Evolutionary conservation across 1,139 yeast genomes (phyloP), one percentile per base, ranked within the genome.

Genomic region (Yamadazyma friedrichii): DNA sequence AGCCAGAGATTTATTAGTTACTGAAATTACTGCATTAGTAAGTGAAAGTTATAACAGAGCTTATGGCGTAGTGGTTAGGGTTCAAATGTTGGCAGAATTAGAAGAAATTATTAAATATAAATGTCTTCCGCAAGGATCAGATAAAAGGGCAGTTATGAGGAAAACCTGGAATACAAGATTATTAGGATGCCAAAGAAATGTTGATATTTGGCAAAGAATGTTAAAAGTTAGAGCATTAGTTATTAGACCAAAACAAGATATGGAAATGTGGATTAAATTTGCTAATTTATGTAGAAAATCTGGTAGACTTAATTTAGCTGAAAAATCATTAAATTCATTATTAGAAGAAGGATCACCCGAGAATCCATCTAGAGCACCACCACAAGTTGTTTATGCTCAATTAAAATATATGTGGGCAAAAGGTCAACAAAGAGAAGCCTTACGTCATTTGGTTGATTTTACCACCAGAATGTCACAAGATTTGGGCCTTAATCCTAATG

Each of bases 191-290:
- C 98, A 93, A 64, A 77, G 95, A 54, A 93, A 93, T 64, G 98
- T 93, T 38, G 99, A 94, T 64, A 91, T 91, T 17, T 94, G 99
- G 98, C 98, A 93, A 62, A 76, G 98, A 57, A 84, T 93, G 83
- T 74, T 94, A 46, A 88, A 91, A 59, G 96, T 93, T 1, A 76
- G 98, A 42, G 94, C 98, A 0, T 71, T 94, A 43, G 98, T 94
- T 12, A 88, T 93, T 33, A 86, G 86, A 49, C 99, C 98, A 1
- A 88, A 91, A 52, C 96, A 93, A 55, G 98, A 94, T 59, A 87
- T 91, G 95, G 94, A 88, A 46, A 88, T 91, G 81, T 89, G 98
- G 97, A 93, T 94, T 53, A 91, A 93, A 60, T 94, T 93, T 73
- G 98, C 98, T 25, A 93, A 94, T 54, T 71, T 94, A 44, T 91